These are phyloP conservation scores for Xanthoconium stramineum DNA, from an alignment of 768 basidiomycete species.

Conservation along the genomic window DNA sequence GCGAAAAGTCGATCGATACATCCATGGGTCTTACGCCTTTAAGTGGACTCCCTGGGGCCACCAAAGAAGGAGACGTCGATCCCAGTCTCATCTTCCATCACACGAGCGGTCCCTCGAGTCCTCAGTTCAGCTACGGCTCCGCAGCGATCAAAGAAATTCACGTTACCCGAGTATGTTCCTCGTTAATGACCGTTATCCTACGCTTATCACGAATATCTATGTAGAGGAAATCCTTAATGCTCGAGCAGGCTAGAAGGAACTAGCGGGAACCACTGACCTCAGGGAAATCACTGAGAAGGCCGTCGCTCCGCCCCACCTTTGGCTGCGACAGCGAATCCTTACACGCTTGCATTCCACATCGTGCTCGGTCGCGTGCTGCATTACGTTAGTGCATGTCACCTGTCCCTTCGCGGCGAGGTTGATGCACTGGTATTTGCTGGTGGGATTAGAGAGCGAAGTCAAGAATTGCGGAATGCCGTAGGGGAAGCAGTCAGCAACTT, in stretches of 20 bases:
- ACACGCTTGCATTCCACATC: slow-evolving; percentile 70
- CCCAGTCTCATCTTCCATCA: slow-evolving; percentile 88
- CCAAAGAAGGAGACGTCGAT: slow-evolving; percentile 80
- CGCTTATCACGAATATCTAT: slow-evolving; percentile 26
- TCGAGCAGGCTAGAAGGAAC: slow-evolving; percentile 72
- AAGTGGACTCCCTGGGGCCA: slow-evolving; percentile 86
- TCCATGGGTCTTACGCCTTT: slow-evolving; percentile 91
- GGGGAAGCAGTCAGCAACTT: slow-evolving; percentile 53
- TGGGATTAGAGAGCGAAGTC: slow-evolving; percentile 80
- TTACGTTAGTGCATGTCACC: slow-evolving; percentile 70
- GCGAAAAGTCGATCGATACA: slow-evolving; percentile 77
- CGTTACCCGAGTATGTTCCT: slow-evolving; percentile 44
- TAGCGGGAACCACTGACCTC: slow-evolving; percentile 83
- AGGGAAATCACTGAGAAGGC: slow-evolving; percentile 56
- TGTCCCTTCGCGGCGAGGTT: slow-evolving; percentile 64
- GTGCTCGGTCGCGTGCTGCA: slow-evolving; percentile 74
- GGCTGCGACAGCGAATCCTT: slow-evolving; percentile 31
- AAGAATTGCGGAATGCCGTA: slow-evolving; percentile 57
- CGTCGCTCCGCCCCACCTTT: slow-evolving; percentile 16
- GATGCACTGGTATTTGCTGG: slow-evolving; percentile 86
- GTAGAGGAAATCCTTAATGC: slow-evolving; percentile 75
- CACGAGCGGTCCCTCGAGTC: slow-evolving; percentile 44
- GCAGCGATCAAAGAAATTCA: slow-evolving; percentile 43
- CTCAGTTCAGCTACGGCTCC: slow-evolving; percentile 48
- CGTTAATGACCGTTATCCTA: neutral